Conservation (phyloP, 768 basidiomycete genomes). For the Mrakia gelida region DNA sequence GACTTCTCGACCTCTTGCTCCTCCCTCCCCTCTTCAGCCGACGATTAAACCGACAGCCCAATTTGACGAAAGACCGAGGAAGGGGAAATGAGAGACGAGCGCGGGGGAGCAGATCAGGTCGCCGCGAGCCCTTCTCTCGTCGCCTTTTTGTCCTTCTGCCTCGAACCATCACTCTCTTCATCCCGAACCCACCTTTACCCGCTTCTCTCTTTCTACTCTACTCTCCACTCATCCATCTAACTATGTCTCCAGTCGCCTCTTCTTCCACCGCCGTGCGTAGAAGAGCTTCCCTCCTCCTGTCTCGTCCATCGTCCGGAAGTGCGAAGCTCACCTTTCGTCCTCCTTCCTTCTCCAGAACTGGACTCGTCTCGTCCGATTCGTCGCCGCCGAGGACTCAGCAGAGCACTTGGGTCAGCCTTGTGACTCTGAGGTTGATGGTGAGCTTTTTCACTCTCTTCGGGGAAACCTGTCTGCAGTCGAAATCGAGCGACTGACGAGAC, state of each 20-base stretch:
- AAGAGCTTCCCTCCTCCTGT: not conserved
- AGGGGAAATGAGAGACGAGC: too few relatives aligned
- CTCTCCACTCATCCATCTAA: not conserved
- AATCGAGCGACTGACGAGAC: not conserved
- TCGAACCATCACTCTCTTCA: not conserved
- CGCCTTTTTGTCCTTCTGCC: not conserved
- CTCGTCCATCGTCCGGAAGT: not conserved
- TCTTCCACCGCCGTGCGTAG: not conserved
- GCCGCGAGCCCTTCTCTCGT: too few relatives aligned
- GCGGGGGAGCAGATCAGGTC: too few relatives aligned
- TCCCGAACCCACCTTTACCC: not conserved
- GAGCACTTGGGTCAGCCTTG: conserved; percentile 36
- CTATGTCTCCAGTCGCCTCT: not conserved
- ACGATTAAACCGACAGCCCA: too few relatives aligned
- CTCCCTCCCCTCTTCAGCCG: too few relatives aligned
- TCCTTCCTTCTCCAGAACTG: conserved; percentile 14
- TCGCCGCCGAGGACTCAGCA: conserved; percentile 32
- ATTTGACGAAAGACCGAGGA: too few relatives aligned
- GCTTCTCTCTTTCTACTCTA: not conserved
- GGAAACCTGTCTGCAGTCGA: not conserved
- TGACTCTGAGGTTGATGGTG: conserved; percentile 34
- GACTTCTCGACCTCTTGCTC: too few relatives aligned
- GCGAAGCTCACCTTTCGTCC: not conserved
- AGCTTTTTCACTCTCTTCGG: not conserved
- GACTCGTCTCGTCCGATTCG: conserved; percentile 30